Conservation (phyloP, 192 early-diverging fungal species). For the Umbelopsis sp. region DNA sequence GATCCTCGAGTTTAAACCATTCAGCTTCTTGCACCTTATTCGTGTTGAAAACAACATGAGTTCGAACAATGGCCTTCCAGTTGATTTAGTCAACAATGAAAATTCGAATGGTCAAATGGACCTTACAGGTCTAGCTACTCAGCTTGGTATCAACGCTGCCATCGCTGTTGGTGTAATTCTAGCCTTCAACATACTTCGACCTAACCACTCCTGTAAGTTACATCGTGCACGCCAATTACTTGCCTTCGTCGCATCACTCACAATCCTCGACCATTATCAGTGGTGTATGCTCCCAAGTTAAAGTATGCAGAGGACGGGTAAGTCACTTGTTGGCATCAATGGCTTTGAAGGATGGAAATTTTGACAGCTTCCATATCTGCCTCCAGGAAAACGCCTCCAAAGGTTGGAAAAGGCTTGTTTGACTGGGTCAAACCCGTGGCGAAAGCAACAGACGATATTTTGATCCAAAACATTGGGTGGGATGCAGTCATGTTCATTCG, state of each 20-base stretch:
- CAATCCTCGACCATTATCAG: conserved; percentile 20
- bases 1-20: neutral
- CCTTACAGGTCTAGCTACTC: conserved; percentile 57
- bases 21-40: neutral
- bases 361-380: conserved; percentile 3
- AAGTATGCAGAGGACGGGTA: conserved; percentile 41
- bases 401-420: conserved; percentile 62
- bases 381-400: conserved; percentile 60
- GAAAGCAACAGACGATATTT: conserved; percentile 54
- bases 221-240: conserved; percentile 16
- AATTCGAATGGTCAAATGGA: conserved; percentile 9
- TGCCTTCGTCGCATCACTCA: neutral
- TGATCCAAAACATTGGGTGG: conserved; percentile 67
- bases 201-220: conserved; percentile 59
- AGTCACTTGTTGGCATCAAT: neutral
- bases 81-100: neutral
- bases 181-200: conserved; percentile 59
- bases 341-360: neutral
- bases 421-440: conserved; percentile 64
- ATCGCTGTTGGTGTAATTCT: conserved; percentile 55
- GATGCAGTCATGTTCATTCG: conserved; percentile 74
- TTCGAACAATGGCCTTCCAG: neutral
- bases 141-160: conserved; percentile 61
- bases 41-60: neutral
- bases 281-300: conserved; percentile 53